Base-by-base conservation (phyloP, 352 stramenopile genomes). In the Globisporangium polare region DNA sequence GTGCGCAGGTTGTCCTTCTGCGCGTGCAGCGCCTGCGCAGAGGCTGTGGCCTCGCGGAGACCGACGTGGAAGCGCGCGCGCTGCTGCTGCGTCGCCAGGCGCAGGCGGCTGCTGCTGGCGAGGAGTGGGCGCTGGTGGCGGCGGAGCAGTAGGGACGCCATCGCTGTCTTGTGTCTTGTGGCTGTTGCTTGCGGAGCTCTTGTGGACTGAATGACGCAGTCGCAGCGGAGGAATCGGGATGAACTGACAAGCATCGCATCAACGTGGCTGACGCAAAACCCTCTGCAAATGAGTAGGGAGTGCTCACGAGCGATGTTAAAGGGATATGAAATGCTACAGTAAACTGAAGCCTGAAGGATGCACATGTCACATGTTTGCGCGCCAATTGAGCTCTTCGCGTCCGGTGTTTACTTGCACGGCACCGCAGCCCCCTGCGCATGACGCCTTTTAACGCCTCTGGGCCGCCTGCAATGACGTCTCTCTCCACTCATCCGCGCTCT, bases 1-100 rank as follows among this genome's bases (percentile, higher is more conserved):
- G 77, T 86, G 59, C 79, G 82, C 56, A 89, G 65, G 5, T 77
- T 69, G 18, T 74, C 35, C 62, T 77, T 74, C 57, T 89, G 78
- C 58, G 71, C 60, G 20, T 64, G 56, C n/a, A 88, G 49, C 35
- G 77, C 73, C 12, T 73, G 49, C 3, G 62, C 68, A 12, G 66
- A 58, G 45, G 68, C 56, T 29, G 78, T 78, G 3, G 58, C n/a
- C 53, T 75, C 62, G 27, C 56, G 66, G 2, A 90, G 46, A 0
- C 80, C 80, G 1, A 87, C 59, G 66, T 90, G 80, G 59, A 86
- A 87, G 26, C 50, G 50, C 58, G 18, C 41, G 17, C 22, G 33
- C 46, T 46, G 52, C 52, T 58, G 51, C 1, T 29, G 17, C 9
- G 27, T 50, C n/a, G n/a, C n/a, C 33, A 47, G 24, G 27, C 20